phyloP scores from a whole-genome alignment of 768 basidiomycete genomes.

The Sporobolomyces roseus region DNA sequence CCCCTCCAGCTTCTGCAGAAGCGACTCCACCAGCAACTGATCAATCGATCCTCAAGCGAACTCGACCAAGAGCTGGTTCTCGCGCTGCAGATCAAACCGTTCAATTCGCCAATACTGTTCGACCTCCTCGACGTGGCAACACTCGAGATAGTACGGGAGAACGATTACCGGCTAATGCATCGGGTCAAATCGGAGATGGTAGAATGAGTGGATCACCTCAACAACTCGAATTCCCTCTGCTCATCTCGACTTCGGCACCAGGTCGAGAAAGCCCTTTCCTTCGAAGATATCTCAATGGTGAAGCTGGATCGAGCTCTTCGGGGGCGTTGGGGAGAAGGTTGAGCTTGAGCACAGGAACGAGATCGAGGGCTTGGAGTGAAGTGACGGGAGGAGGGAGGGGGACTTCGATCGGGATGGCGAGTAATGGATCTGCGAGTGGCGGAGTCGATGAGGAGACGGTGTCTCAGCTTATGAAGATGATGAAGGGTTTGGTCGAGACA shows the following conservation, averaged over 20 bases:
- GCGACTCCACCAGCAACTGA: not conserved
- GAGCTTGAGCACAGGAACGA: slow-evolving; percentile 15
- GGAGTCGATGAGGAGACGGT: slow-evolving; percentile 1
- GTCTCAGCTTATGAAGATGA: slow-evolving; percentile 17
- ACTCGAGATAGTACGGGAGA: slow-evolving; percentile 3
- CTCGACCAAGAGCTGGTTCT: not conserved
- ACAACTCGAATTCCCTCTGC: slow-evolving; percentile 5
- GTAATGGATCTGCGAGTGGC: not conserved
- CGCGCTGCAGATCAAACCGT: not conserved
- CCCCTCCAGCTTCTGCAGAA: not conserved
- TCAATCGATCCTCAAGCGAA: slow-evolving; percentile 2
- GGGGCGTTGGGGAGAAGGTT: slow-evolving; percentile 17
- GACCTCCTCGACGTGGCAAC: slow-evolving; percentile 2
- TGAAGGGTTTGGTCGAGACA: slow-evolving; percentile 25
- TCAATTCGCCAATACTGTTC: not conserved
- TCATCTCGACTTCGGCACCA: slow-evolving; percentile 18
- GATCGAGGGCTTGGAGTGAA: slow-evolving; percentile 1
- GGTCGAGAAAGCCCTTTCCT: slow-evolving; percentile 24
- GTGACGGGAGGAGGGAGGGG: not conserved
- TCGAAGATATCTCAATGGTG: slow-evolving; percentile 15
- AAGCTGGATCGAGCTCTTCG: not conserved
- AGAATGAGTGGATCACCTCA: too few relatives aligned
- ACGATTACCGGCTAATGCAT: slow-evolving; percentile 8
- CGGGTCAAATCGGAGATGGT: too few relatives aligned
- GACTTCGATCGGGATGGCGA: not conserved